Base-by-base conservation (phyloP, 176 grass and related monocot genomes). In the Ananas comosus region DNA sequence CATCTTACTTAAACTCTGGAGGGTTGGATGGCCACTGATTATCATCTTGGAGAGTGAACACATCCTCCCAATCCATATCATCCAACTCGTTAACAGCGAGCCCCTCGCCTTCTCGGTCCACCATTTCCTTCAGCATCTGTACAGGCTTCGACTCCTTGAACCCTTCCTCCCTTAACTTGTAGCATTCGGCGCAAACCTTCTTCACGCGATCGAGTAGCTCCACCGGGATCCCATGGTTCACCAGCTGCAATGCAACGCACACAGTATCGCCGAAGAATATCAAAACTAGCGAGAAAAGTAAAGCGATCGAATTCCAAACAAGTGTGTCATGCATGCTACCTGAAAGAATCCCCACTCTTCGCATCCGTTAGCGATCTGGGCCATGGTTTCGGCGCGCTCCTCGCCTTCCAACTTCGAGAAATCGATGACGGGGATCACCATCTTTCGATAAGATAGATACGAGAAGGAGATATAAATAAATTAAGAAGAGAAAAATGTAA, bases 341-440 rank as follows among this genome's bases (percentile, higher is more conserved):
- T 96, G 92, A 70, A 96, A 96, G 78, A 96, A 96, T 9, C 92
- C 92, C 81, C 84, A 84, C 11, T 91, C 64, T 68, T 96, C 83
- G 1, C 91, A 96, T 13, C 78, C 85, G 12, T 73, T 78, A 1
- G 88, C 92, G 0, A 96, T 80, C 24, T 84, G 81, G 25, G 76
- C 72, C 48, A 96, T 48, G 48, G 81, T 79, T 5, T 78, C 57
- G 0, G 70, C 76, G 70, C 92, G 89, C 53, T 85, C 79, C 0
- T 80, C 33, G 2, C 92, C 81, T 0, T 96, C 79, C 13, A 96
- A 65, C 76, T 86, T 89, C 10, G 86, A 96, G 75, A 96, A 96
- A 70, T 91, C 88, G 23, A 96, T 85, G 53, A 89, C 88, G 0
- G 92, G 88, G 76, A 91, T 83, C 25, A 71, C 86, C 92, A 96